Percentiles rank a stretch among this genome's conserved stretches.
phyloP scores from a whole-genome alignment of 177 flowering plant species.

The Vitis hybrid region DNA sequence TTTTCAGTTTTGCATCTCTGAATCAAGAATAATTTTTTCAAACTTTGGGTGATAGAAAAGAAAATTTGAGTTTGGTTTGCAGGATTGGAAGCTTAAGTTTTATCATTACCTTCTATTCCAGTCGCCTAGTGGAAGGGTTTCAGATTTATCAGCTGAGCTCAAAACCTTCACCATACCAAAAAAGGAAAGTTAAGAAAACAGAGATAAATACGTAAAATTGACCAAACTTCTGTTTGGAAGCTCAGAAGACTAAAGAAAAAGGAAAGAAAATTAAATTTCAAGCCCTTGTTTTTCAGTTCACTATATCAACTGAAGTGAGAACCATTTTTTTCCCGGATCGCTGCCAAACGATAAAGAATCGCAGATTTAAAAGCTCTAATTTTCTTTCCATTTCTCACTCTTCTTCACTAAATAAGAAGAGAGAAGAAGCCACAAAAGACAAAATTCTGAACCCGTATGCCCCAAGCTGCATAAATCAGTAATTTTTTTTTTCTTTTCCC shows the following conservation, averaged over 20 bases:
- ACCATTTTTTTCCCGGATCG: no score
- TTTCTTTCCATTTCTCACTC: no score
- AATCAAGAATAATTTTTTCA: neutral
- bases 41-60: no score
- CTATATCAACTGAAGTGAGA: no score
- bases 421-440: no score
- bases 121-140: constrained; percentile 42
- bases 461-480: no score
- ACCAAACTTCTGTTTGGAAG: neutral
- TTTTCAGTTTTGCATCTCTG: constrained; percentile 58
- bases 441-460: no score
- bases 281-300: neutral
- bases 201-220: neutral
- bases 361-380: no score
- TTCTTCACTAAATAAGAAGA: no score
- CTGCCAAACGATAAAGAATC: no score
- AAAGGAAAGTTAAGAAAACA: neutral
- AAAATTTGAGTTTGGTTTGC: neutral
- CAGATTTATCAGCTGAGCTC: constrained; percentile 32
- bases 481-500: no score
- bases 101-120: constrained; percentile 40
- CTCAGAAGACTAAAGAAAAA: neutral
- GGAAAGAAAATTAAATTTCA: neutral
- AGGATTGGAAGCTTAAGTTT: neutral
- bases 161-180: constrained; percentile 20